phyloP scores from a whole-genome alignment of 805 yeast genomes.

The Starmerella roubikii region DNA sequence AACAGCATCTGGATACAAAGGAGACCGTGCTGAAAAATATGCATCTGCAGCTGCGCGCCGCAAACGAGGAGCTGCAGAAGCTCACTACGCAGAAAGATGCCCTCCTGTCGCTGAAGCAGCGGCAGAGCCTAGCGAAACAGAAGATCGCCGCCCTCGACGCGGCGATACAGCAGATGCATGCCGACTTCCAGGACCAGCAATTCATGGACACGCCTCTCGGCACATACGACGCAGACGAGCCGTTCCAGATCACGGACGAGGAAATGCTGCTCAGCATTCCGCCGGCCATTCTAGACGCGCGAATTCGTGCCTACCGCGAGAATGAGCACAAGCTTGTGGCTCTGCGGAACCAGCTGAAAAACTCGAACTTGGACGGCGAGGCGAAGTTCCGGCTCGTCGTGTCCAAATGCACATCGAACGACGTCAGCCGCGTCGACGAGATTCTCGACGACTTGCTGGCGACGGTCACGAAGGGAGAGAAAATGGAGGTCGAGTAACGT shows the following conservation, averaged over 20 bases:
- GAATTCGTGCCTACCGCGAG: constrained; percentile 65
- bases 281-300: constrained; percentile 37
- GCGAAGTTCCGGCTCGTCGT: constrained; percentile 77
- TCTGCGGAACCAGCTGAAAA: constrained; percentile 40
- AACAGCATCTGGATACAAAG: constrained; percentile 41
- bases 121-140: constrained; percentile 20
- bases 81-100: constrained; percentile 29
- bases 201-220: constrained; percentile 19
- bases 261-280: constrained; percentile 13
- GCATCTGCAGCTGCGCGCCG: constrained; percentile 44
- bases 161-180: constrained; percentile 51
- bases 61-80: constrained; percentile 39
- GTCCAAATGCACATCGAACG: constrained; percentile 79
- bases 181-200: constrained; percentile 34
- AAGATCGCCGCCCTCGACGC: constrained; percentile 36
- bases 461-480: constrained; percentile 73
- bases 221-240: constrained; percentile 55
- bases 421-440: constrained; percentile 62
- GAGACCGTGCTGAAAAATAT: constrained; percentile 38
- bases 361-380: constrained; percentile 46
- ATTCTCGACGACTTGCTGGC: constrained; percentile 72
- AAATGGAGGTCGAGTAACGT: constrained; percentile 1
- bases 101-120: constrained; percentile 39
- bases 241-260: constrained; percentile 44
- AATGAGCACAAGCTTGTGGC: constrained; percentile 46